These are phyloP conservation scores for Cucumis melo DNA, from an alignment of 306 rosid species.

Conservation along the genomic window DNA sequence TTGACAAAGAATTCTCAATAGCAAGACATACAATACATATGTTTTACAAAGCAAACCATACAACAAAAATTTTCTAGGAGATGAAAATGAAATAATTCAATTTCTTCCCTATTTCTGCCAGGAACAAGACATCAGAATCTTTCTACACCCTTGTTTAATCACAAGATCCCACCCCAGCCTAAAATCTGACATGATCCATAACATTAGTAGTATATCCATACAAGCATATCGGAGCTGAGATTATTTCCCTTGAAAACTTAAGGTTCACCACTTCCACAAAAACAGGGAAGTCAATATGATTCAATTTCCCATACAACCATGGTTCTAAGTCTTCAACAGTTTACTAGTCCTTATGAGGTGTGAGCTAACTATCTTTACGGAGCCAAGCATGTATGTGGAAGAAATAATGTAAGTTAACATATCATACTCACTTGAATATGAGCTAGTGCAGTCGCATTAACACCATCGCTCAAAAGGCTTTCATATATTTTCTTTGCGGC, in stretches of 20 bases:
- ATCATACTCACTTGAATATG: constrained; percentile 69
- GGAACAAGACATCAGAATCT: not conserved
- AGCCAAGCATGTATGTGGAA: not conserved
- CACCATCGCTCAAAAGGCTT: constrained; percentile 63
- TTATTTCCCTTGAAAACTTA: not conserved
- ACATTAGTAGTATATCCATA: not conserved
- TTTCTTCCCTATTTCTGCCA: not conserved
- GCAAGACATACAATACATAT: not conserved
- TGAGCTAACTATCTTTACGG: not conserved
- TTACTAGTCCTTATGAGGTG: not conserved
- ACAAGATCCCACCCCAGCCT: not conserved
- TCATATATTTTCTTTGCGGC: constrained; percentile 88
- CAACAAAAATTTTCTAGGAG: not conserved
- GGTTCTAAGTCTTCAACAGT: not conserved
- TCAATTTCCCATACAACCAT: not conserved
- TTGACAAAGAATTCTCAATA: not conserved
- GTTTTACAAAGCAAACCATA: not conserved
- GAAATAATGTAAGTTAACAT: not conserved
- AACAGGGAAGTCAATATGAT: not conserved
- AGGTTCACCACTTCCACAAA: not conserved
- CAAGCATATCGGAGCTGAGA: not conserved
- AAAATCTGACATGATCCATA: not conserved
- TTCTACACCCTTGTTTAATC: not conserved
- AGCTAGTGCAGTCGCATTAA: constrained; percentile 55
- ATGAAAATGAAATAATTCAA: not conserved